Evolutionary conservation across 106 monocot species (phyloP).

Genomic region (Allium sativum): DNA sequence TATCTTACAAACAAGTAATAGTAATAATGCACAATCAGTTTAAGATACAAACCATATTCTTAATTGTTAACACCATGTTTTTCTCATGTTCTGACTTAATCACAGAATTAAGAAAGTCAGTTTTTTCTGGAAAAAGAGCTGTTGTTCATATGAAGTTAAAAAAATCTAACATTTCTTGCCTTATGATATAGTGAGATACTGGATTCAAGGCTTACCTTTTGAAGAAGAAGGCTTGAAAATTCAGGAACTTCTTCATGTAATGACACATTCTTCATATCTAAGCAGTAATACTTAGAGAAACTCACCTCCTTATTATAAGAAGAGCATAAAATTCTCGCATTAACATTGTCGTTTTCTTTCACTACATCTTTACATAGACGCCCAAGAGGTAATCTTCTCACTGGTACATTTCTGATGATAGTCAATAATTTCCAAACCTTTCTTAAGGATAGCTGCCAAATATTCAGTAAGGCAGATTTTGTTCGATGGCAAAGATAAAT

Average conservation of each 20-base stretch:
- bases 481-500: conserved; percentile 59
- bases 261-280: conserved; percentile 21
- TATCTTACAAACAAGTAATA: too few relatives aligned
- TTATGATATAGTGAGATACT: too few relatives aligned
- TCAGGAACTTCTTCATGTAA: conserved; percentile 5
- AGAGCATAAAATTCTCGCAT: conserved; percentile 28
- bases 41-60: conserved; percentile 4
- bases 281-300: conserved; percentile 6
- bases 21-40: background rate
- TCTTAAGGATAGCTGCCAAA: conserved; percentile 79
- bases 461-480: conserved; percentile 66
- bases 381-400: conserved; percentile 33
- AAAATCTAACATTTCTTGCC: too few relatives aligned
- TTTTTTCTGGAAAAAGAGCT: background rate
- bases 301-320: conserved; percentile 34
- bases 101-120: conserved; percentile 1
- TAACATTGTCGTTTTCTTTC: conserved; percentile 12
- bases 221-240: too few relatives aligned
- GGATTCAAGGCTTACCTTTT: too few relatives aligned
- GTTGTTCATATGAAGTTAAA: too few relatives aligned
- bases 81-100: conserved; percentile 6
- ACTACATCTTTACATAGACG: conserved; percentile 78
- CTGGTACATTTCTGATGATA: conserved; percentile 47
- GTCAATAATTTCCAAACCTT: conserved; percentile 78
- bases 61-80: conserved; percentile 1